Conservation (phyloP, 495 filamentous ascomycete genomes). For the Baudoinia panamericana region DNA sequence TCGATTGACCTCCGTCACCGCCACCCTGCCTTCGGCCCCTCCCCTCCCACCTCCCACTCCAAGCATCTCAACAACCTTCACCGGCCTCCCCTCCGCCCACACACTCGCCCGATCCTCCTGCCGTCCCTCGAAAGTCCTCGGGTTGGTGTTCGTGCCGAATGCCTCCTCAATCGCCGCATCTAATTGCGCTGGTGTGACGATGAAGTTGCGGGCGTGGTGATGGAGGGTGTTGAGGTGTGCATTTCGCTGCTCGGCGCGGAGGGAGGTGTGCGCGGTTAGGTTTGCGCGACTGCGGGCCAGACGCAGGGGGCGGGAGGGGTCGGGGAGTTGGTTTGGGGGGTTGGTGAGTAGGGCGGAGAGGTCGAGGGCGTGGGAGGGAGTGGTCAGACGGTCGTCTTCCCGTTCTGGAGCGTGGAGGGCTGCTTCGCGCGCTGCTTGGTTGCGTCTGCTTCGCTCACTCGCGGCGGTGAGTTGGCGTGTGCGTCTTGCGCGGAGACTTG, state of each 20-base stretch:
- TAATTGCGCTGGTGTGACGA: conserved; percentile 49
- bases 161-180: conserved; percentile 46
- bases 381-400: conserved; percentile 50
- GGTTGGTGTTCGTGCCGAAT: conserved; percentile 42
- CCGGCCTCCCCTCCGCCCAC: conserved; percentile 45
- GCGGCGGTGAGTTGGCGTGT: conserved; percentile 30
- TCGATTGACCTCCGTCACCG: conserved; percentile 33
- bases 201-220: conserved; percentile 50
- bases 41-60: conserved; percentile 20
- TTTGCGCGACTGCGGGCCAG: conserved; percentile 34
- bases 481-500: conserved; percentile 46
- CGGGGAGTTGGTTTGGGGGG: conserved; percentile 10
- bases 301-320: conserved; percentile 37
- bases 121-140: conserved; percentile 23
- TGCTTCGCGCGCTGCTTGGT: conserved; percentile 33
- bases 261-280: conserved; percentile 28
- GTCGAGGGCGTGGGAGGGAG: conserved; percentile 16
- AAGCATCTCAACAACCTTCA: conserved; percentile 38
- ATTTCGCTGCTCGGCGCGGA: conserved; percentile 33
- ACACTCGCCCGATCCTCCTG: conserved; percentile 34
- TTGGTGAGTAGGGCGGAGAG: conserved; percentile 20
- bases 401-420: conserved; percentile 39
- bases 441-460: conserved; percentile 28
- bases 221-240: conserved; percentile 49
- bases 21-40: conserved; percentile 23